These are phyloP conservation scores for Exophiala sideris DNA, from an alignment of 2,329 filamentous ascomycete genomes.

Conservation along the genomic window DNA sequence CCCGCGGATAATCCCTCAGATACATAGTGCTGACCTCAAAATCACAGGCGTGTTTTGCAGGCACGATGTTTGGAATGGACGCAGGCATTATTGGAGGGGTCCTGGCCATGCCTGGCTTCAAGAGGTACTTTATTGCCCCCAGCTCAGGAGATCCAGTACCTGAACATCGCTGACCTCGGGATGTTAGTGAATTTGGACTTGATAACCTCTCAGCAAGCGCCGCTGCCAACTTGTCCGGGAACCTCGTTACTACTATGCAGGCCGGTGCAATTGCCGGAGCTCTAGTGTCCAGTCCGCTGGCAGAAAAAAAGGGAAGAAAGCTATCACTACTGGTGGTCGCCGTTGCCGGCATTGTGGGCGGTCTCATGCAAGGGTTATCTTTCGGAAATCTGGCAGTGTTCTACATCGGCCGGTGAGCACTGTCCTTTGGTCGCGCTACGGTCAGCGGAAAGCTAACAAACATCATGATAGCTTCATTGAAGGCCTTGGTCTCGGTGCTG, in stretches of 20 bases:
- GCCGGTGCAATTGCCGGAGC: constrained; percentile 66
- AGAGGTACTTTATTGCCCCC: background rate
- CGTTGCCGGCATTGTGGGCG: constrained; percentile 49
- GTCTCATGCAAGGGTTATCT: constrained; percentile 40
- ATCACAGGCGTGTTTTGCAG: constrained; percentile 61
- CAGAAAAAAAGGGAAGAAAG: constrained; percentile 54
- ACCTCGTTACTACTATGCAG: constrained; percentile 69
- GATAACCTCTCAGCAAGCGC: constrained; percentile 39
- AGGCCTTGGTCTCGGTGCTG: constrained; percentile 58
- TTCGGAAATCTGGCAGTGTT: constrained; percentile 46
- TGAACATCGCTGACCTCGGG: constrained; percentile 14
- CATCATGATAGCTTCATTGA: constrained; percentile 43
- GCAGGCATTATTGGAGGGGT: constrained; percentile 65
- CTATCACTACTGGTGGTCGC: constrained; percentile 51
- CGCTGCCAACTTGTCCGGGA: constrained; percentile 57
- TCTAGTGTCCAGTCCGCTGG: constrained; percentile 44
- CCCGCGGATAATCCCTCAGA: background rate
- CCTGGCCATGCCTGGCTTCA: constrained; percentile 13
- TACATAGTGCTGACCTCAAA: background rate
- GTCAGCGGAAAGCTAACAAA: background rate
- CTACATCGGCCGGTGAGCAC: constrained; percentile 48
- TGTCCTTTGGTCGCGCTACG: background rate
- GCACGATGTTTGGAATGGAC: constrained; percentile 64
- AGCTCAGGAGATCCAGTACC: constrained; percentile 21
- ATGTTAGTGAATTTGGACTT: constrained; percentile 52